These are phyloP conservation scores for Geranomyces variabilis DNA, from an alignment of 192 early-diverging fungal species.

Conservation along the genomic window DNA sequence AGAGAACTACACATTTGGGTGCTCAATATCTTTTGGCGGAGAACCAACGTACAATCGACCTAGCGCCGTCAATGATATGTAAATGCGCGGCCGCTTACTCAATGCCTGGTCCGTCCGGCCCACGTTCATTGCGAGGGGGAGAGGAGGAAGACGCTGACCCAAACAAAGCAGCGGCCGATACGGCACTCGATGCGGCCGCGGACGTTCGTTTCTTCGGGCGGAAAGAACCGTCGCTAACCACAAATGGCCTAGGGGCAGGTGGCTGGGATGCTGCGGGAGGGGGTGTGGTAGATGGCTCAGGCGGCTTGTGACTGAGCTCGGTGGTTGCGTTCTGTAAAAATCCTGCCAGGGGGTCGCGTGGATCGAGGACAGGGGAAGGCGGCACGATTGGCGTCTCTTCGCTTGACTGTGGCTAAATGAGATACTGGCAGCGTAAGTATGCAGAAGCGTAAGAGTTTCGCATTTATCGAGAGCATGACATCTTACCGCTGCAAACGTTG, in stretches of 20 bases:
- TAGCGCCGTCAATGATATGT: too few relatives aligned
- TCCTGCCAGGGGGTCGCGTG: conserved; percentile 11
- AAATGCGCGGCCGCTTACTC: too few relatives aligned
- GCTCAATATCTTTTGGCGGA: too few relatives aligned
- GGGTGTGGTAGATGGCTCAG: neutral
- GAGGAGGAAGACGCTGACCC: neutral
- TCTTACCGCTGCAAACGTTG: neutral
- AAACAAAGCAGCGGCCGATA: conserved; percentile 8
- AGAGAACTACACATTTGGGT: too few relatives aligned
- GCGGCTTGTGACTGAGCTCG: neutral
- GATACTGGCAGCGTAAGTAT: neutral
- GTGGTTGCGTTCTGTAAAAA: neutral
- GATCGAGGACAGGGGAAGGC: neutral
- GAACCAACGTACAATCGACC: too few relatives aligned
- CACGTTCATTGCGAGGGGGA: too few relatives aligned
- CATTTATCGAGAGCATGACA: neutral
- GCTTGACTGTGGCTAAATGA: neutral
- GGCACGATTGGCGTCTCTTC: neutral
- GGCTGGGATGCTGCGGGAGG: neutral
- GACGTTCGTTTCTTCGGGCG: conserved; percentile 21
- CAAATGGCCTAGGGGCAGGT: conserved; percentile 16
- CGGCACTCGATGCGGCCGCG: neutral
- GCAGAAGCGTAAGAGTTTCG: neutral
- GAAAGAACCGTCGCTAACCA: conserved; percentile 14
- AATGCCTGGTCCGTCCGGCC: too few relatives aligned